Percentiles rank a stretch among this genome's conserved stretches.
Evolutionary conservation across 1,284 basidiomycete genomes (phyloP).

Genomic region (Megacollybia platyphylla): DNA sequence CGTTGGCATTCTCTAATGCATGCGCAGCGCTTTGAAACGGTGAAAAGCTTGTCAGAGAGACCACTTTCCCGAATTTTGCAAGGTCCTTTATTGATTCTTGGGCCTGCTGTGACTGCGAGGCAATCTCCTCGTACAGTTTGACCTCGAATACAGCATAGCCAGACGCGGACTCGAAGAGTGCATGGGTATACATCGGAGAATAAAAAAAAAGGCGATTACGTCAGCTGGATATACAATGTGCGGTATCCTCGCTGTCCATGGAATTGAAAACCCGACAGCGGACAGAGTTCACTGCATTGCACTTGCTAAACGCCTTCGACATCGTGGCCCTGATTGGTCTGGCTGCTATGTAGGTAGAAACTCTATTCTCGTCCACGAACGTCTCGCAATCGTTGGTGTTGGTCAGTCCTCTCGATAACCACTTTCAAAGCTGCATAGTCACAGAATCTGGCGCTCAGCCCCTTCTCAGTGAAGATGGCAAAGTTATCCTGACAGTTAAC

Average conservation of each 20-base stretch:
- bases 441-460: slow-evolving; percentile 96
- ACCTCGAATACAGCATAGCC: slow-evolving; percentile 94
- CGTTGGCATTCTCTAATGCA: slow-evolving; percentile 93
- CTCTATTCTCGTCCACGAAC: slow-evolving; percentile 78
- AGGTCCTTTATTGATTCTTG: slow-evolving; percentile 84
- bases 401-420: slow-evolving; percentile 42
- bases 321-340: slow-evolving; percentile 95
- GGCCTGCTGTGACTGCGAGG: slow-evolving; percentile 68
- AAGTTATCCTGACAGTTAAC: slow-evolving; percentile 86
- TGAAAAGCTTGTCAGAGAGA: slow-evolving; percentile 82
- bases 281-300: slow-evolving; percentile 72
- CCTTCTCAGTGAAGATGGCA: slow-evolving; percentile 79
- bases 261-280: slow-evolving; percentile 55
- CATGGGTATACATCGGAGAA: slow-evolving; percentile 60
- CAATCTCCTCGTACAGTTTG: slow-evolving; percentile 85
- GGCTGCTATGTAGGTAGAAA: slow-evolving; percentile 82
- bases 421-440: slow-evolving; percentile 4
- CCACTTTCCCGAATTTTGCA: slow-evolving; percentile 91
- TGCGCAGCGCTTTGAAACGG: slow-evolving; percentile 95
- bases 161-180: slow-evolving; percentile 90
- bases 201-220: not conserved
- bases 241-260: slow-evolving; percentile 80
- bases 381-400: slow-evolving; percentile 95
- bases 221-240: slow-evolving; percentile 45
- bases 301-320: slow-evolving; percentile 79